Base-by-base conservation (phyloP, 176 grass and related monocot genomes). In the Eleusine coracana region DNA sequence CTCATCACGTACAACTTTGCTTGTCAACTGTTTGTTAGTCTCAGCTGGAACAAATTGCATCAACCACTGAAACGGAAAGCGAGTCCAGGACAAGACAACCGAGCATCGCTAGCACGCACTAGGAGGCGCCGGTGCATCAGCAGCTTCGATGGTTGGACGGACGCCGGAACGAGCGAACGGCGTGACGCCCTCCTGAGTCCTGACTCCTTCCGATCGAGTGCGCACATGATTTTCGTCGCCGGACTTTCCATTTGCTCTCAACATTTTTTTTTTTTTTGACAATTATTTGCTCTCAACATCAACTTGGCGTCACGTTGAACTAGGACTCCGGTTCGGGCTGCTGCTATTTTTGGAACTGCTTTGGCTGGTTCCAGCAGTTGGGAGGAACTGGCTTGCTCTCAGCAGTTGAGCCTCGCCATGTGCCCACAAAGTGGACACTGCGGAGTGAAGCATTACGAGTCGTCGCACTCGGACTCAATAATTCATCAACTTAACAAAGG, bases 211-310 rank as follows among this genome's bases (percentile, higher is more conserved):
- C 2, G 31, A 34, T 34, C 31, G 31, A 34, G 31, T 34, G 31
- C 31, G 31, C 77, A 68, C 69, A 80, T 87, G 85, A 18, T 58
- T 10, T 4, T 80, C 44, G 10, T 80, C 84, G 73, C 70, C 61
- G 45, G 16, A 25, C 23, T 66, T 34, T 15, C 79, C 7, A 16
- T 17, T 34, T 1, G 31, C 31, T 34, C 31, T 34, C 31, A 34
- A 34, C 31, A 34, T n/a, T n/a, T n/a, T n/a, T n/a, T n/a, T n/a
- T n/a, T n/a, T n/a, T n/a, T n/a, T n/a, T n/a, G n/a, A n/a, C n/a
- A n/a, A n/a, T n/a, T n/a, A 45, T 10, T 25, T 23, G 56, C 56
- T 25, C 56, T 23, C 56, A 60, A 23, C 28, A 38, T n/a, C n/a
- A n/a, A n/a, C n/a, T n/a, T 66, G 84, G 25, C 70, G 28, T 7